Evolutionary conservation across 192 early-diverging fungal species (phyloP), one percentile per base, ranked within the genome.

Genomic region (Coemansia sp.): DNA sequence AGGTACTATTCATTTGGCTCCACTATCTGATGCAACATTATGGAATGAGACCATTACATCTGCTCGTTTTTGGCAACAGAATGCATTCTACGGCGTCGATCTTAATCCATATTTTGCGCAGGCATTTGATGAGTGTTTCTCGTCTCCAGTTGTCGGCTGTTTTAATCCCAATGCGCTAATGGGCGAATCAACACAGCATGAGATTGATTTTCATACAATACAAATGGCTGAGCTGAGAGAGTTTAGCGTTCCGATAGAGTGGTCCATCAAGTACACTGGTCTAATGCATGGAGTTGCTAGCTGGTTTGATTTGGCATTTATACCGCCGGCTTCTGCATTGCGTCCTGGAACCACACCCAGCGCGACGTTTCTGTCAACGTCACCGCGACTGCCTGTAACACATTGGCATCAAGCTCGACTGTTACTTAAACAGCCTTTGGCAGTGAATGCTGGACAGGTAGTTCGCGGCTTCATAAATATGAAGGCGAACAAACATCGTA

Each of bases 351-450:
- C 73, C 1, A 59, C 47, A 3, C 56, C 79, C 22, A 86, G 84
- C 5, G 84, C 87, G 38, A 85, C 87, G n/a, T 69, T 85, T n/a
- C 90, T 98, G 85, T 90, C 91, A 7, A 98, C 96, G 7, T 82
- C 84, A 7, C 96, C 96, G 5, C 62, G 84, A 26, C 86, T 93
- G 3, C 92, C 95, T 38, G 87, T 88, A 5, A 99, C 97, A 6
- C 97, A 99, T 69, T 99, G 97, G 97, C 96, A 98, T 65, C 96
- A 98, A 74, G 92, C 95, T 18, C 88, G 96, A 8, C 89, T 98
- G 74, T 63, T 98, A 59, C 86, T 97, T 28, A 89, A 89, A 69
- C 94, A 96, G 75, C 97, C 97, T 8, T 71, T 99, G 26, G 97
- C 94, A 0, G 92, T 96, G 7, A 99, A 99, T 81, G 90, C 95